phyloP scores from a whole-genome alignment of 371 early-diverging fungal genomes.

The Mortierella sp. region DNA sequence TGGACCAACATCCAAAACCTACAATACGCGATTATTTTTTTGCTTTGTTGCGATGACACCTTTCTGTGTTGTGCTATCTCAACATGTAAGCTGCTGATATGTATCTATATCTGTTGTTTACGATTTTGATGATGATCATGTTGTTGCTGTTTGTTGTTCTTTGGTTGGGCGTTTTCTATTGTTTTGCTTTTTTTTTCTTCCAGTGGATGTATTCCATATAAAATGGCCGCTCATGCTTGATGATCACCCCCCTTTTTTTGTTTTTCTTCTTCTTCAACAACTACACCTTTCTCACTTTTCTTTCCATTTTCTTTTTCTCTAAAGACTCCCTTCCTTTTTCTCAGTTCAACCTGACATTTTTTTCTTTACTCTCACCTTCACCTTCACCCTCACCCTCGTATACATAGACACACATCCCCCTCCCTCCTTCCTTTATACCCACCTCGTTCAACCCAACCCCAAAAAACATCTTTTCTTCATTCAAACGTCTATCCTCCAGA shows the following conservation, averaged over 20 bases:
- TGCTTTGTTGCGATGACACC: conserved; percentile 1
- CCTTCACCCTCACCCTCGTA: neutral
- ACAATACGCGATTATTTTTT: neutral
- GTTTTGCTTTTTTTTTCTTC: neutral
- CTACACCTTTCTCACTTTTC: neutral
- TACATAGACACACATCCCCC: neutral
- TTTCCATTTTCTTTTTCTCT: too few relatives aligned
- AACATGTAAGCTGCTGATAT: neutral
- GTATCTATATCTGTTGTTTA: neutral
- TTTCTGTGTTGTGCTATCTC: neutral
- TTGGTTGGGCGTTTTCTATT: neutral
- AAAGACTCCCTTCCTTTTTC: neutral
- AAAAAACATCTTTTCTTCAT: neutral
- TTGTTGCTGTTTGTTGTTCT: neutral
- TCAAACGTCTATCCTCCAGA: conserved; percentile 5
- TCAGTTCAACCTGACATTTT: conserved; percentile 15
- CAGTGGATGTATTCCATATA: neutral
- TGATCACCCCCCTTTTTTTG: neutral
- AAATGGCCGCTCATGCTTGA: neutral
- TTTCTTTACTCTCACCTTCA: neutral
- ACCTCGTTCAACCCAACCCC: neutral
- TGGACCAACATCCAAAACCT: neutral
- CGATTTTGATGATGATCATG: neutral
- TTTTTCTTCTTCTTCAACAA: neutral
- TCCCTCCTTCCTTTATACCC: neutral